Percentiles rank a stretch among this genome's conserved stretches.
Evolutionary conservation across 208 protist genomes (phyloP).

Genomic region (Wallacemonas rigidus): DNA sequence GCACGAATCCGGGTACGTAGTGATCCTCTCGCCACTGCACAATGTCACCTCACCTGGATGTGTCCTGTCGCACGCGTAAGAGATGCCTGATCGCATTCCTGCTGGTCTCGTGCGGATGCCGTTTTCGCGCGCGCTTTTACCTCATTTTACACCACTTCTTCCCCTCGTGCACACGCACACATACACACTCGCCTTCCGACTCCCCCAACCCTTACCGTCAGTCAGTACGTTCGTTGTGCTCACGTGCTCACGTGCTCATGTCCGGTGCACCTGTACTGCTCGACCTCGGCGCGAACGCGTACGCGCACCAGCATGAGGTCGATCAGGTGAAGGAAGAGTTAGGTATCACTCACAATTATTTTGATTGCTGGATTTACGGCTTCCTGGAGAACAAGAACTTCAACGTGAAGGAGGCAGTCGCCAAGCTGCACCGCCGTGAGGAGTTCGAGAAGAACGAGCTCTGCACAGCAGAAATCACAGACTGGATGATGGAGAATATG

Average conservation of each 20-base stretch:
- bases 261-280: slow-evolving; percentile 40
- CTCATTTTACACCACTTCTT: background rate
- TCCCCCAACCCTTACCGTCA: too few species aligned
- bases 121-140: background rate
- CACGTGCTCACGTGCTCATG: slow-evolving; percentile 12
- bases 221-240: background rate
- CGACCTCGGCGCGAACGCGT: slow-evolving; percentile 52
- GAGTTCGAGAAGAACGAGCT: slow-evolving; percentile 72
- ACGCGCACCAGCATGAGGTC: slow-evolving; percentile 60
- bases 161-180: too few species aligned
- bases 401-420: slow-evolving; percentile 65
- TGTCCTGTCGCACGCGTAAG: too few species aligned
- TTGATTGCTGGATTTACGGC: slow-evolving; percentile 84
- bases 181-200: too few species aligned
- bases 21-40: too few species aligned
- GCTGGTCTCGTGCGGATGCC: background rate
- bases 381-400: slow-evolving; percentile 90
- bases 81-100: background rate
- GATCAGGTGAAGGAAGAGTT: slow-evolving; percentile 67
- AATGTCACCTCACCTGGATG: too few species aligned
- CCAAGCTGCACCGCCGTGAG: slow-evolving; percentile 65
- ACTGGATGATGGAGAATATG: slow-evolving; percentile 72
- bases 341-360: slow-evolving; percentile 66
- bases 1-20: too few species aligned
- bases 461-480: slow-evolving; percentile 54